Evolutionary conservation across 139 green algal species (phyloP), one percentile per base, ranked within the genome.

Genomic region (Penium margaritaceum): DNA sequence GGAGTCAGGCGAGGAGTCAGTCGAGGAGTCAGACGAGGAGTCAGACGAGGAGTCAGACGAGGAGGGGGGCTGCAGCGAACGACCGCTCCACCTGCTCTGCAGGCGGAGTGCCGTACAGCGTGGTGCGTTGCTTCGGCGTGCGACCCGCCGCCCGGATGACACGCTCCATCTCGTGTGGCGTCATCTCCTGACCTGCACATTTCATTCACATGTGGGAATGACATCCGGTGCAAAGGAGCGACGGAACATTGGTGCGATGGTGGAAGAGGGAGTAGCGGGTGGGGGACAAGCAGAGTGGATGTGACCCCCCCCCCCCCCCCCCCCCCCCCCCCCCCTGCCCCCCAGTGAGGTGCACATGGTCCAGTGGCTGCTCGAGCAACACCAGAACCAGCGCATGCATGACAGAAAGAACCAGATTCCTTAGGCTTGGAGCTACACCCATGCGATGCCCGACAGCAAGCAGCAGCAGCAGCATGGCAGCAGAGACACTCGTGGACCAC

Each of bases 111-210:
- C 81, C 84, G 51, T 95, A 96, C 61, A 91, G 68, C 2, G 90
- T 96, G 1, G 86, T 96, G 24, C 90, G 81, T 74, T 92, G 88
- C 0, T 58, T 19, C 0, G 89, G 83, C 7, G 34, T 24, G 1
- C 87, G 76, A 17, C 88, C 88, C 2, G 82, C 86, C 19, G 51
- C 63, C 4, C 5, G 21, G 29, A 96, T 96, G 5, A 95, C 33
- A 35, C 30, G 33, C 72, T 89, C 82, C 90, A 96, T 95, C 6
- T 32, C 37, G 2, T n/a, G 1, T 0, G 88, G 63, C 5, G 43
- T 34, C 14, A 96, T 69, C 80, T 95, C 87, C 77, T 94, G 90
- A 60, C 51, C 51, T 60, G 51, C 46, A 5, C 6, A 24, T 57
- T 57, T 3, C 0, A 57, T 29, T 27, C 5, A 57, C 24, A 29